These are phyloP conservation scores for Calocybe gambosa DNA, from an alignment of 1,284 basidiomycete species.

Conservation along the genomic window DNA sequence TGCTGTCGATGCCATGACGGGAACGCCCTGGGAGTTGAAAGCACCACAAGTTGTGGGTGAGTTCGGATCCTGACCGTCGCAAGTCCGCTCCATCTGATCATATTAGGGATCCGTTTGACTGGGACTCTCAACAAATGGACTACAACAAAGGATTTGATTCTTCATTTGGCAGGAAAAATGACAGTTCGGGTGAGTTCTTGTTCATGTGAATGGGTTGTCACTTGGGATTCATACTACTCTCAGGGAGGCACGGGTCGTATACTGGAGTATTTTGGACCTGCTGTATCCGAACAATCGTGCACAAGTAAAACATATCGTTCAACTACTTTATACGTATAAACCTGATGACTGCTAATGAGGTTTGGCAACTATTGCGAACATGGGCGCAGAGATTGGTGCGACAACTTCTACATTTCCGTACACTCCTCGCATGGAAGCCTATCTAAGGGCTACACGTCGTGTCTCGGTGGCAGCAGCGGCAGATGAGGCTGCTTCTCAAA, in stretches of 20 bases:
- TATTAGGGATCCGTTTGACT: slow-evolving; percentile 75
- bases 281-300: slow-evolving; percentile 86
- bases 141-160: slow-evolving; percentile 94
- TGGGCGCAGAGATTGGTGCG: slow-evolving; percentile 99
- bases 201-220: neutral
- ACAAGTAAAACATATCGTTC: slow-evolving; percentile 54
- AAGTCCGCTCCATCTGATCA: slow-evolving; percentile 5
- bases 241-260: slow-evolving; percentile 95
- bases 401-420: slow-evolving; percentile 99
- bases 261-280: slow-evolving; percentile 97
- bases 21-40: slow-evolving; percentile 97
- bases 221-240: slow-evolving; percentile 1
- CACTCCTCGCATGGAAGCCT: slow-evolving; percentile 83
- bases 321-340: neutral
- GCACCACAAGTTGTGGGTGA: slow-evolving; percentile 84
- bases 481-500: slow-evolving; percentile 73
- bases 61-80: slow-evolving; percentile 16
- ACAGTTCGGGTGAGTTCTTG: slow-evolving; percentile 74
- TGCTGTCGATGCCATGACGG: slow-evolving; percentile 97
- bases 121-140: slow-evolving; percentile 90
- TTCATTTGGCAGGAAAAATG: slow-evolving; percentile 90
- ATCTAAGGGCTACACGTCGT: slow-evolving; percentile 88
- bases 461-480: slow-evolving; percentile 86
- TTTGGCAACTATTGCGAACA: slow-evolving; percentile 93
- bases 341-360: slow-evolving; percentile 36